These are phyloP conservation scores for Calocybe cyanea DNA, from an alignment of 768 basidiomycete species.

Conservation along the genomic window DNA sequence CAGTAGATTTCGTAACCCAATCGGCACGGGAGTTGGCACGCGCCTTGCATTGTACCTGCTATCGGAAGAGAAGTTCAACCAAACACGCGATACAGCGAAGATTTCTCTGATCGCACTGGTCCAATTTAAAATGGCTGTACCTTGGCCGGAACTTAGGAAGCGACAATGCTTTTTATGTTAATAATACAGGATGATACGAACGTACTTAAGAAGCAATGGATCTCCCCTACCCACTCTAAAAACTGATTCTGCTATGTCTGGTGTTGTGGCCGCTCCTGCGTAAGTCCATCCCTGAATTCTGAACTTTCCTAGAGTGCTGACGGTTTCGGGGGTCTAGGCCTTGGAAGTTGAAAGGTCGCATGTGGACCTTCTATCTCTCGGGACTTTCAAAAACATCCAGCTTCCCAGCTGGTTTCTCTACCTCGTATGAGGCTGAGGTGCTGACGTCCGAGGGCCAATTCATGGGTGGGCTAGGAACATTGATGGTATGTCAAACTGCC, in stretches of 20 bases:
- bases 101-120: no score
- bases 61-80: no score
- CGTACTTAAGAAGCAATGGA: no score
- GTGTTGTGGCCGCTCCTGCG: conserved; percentile 14
- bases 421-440: conserved; percentile 22
- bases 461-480: conserved; percentile 23
- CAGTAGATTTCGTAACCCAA: no score
- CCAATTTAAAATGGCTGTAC: no score
- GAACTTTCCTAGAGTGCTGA: not conserved
- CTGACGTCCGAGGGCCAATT: conserved; percentile 25
- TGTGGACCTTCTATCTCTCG: conserved; percentile 24
- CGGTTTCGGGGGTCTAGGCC: conserved; percentile 16
- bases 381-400: conserved; percentile 15
- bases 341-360: conserved; percentile 26
- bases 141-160: no score
- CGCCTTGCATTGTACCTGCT: no score
- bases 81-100: no score
- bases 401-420: conserved; percentile 29
- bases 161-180: no score
- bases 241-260: conserved; percentile 14
- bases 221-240: no score
- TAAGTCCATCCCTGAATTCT: conserved; percentile 1
- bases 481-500: conserved; percentile 18
- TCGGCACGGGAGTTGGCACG: no score
- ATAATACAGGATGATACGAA: no score